These are phyloP conservation scores for Pichia pseudocactophila DNA, from an alignment of 805 yeast genomes.

Conservation along the genomic window DNA sequence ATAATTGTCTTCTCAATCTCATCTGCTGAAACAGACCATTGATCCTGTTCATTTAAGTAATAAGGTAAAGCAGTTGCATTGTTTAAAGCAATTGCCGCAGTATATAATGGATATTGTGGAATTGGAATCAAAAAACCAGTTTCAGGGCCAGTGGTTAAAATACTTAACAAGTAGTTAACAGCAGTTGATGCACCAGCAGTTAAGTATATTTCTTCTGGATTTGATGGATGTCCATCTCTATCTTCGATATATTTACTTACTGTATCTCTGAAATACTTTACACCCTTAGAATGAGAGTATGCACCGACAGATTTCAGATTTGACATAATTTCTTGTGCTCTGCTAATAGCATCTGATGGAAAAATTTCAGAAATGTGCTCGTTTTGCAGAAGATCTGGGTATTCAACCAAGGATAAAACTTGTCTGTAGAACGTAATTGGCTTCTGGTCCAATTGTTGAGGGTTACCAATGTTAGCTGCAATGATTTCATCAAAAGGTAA, in stretches of 20 bases:
- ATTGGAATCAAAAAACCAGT: slow-evolving; percentile 89
- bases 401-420: slow-evolving; percentile 76
- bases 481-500: slow-evolving; percentile 74
- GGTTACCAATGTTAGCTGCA: slow-evolving; percentile 93
- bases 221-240: slow-evolving; percentile 69
- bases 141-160: slow-evolving; percentile 56
- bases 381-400: slow-evolving; percentile 56
- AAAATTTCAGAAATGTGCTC: slow-evolving; percentile 26
- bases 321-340: slow-evolving; percentile 56
- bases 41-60: slow-evolving; percentile 66
- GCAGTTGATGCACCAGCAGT: slow-evolving; percentile 96
- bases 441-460: slow-evolving; percentile 90
- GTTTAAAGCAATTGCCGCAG: slow-evolving; percentile 86
- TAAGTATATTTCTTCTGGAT: slow-evolving; percentile 67
- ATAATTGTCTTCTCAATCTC: slow-evolving; percentile 50
- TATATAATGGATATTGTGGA: slow-evolving; percentile 95
- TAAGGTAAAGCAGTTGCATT: slow-evolving; percentile 81
- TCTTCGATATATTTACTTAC: slow-evolving; percentile 72
- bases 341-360: slow-evolving; percentile 61
- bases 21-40: slow-evolving; percentile 76
- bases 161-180: slow-evolving; percentile 67
- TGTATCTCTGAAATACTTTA: slow-evolving; percentile 55
- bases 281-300: slow-evolving; percentile 91
- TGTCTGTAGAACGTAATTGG: slow-evolving; percentile 95
- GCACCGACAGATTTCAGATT: slow-evolving; percentile 86